A percentile compares a stretch with the other conserved stretches of the same genome.
These are phyloP conservation scores for Tephrocybe sp. DNA, from an alignment of 768 basidiomycete genomes.

Conservation along the genomic window DNA sequence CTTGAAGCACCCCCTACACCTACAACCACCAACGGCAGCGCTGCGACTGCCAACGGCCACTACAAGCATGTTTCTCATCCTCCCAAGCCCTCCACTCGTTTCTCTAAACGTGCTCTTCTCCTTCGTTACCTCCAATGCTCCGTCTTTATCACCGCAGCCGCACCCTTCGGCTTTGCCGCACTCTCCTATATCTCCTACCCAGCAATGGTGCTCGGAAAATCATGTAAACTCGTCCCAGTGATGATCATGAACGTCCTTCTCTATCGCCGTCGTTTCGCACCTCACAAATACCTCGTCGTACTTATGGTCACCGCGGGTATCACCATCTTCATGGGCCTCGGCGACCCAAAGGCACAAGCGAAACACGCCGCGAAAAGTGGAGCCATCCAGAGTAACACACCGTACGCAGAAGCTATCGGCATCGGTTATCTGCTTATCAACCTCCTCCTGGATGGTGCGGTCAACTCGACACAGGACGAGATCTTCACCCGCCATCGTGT, in stretches of 20 bases:
- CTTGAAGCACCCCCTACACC: constrained; percentile 38
- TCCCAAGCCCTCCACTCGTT: constrained; percentile 29
- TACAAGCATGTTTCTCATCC: constrained; percentile 28
- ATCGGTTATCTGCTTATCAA: constrained; percentile 79
- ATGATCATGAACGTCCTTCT: constrained; percentile 97
- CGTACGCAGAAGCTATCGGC: constrained; percentile 67
- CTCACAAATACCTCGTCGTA: constrained; percentile 95
- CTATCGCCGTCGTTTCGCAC: constrained; percentile 89
- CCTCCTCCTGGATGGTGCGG: constrained; percentile 87
- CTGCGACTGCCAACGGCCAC: constrained; percentile 21
- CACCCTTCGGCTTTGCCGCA: constrained; percentile 94
- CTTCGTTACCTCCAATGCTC: constrained; percentile 81
- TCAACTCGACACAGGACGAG: constrained; percentile 96
- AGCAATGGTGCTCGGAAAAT: constrained; percentile 98
- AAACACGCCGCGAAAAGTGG: constrained; percentile 33
- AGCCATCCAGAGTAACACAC: constrained; percentile 28
- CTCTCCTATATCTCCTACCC: constrained; percentile 97
- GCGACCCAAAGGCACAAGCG: constrained; percentile 49
- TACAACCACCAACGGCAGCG: constrained; percentile 18
- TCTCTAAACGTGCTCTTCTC: constrained; percentile 50
- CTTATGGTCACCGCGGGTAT: constrained; percentile 90
- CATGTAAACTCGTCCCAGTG: constrained; percentile 98
- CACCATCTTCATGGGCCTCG: constrained; percentile 91
- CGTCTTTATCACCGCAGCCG: constrained; percentile 83
- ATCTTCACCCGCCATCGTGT: constrained; percentile 78